phyloP scores from a whole-genome alignment of 2,329 filamentous ascomycete genomes.

The Myriosclerotinia scirpicola region DNA sequence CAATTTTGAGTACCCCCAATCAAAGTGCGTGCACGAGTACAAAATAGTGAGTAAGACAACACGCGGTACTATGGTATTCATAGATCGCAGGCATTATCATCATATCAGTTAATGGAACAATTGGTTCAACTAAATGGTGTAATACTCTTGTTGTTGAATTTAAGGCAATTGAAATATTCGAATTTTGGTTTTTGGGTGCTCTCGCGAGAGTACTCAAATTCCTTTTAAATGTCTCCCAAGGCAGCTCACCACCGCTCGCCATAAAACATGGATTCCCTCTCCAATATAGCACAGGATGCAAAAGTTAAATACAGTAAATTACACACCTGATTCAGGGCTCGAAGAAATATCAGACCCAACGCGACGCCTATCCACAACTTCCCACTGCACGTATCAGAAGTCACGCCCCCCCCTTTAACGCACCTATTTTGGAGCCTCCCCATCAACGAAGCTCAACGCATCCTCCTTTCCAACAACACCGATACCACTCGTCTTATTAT shows the following conservation, averaged over 20 bases:
- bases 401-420: background rate
- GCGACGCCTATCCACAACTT: background rate
- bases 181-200: too few species aligned
- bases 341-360: background rate
- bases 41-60: background rate
- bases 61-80: background rate
- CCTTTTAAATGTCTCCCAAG: background rate
- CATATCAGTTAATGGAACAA: background rate
- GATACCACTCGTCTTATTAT: constrained; percentile 91
- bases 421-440: constrained; percentile 52
- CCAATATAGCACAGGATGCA: background rate
- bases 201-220: too few species aligned
- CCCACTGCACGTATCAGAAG: background rate
- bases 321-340: background rate
- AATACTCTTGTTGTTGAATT: too few species aligned
- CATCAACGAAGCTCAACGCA: constrained; percentile 91
- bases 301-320: constrained; percentile 5
- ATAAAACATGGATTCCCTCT: background rate
- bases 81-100: too few species aligned
- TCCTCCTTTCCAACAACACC: constrained; percentile 86
- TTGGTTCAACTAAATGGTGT: too few species aligned
- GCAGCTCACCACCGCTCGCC: background rate
- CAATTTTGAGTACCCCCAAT: background rate
- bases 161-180: too few species aligned
- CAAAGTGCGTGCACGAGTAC: background rate